Evolutionary conservation across 805 yeast species (phyloP).

Genomic region (Lipomyces oligophaga): DNA sequence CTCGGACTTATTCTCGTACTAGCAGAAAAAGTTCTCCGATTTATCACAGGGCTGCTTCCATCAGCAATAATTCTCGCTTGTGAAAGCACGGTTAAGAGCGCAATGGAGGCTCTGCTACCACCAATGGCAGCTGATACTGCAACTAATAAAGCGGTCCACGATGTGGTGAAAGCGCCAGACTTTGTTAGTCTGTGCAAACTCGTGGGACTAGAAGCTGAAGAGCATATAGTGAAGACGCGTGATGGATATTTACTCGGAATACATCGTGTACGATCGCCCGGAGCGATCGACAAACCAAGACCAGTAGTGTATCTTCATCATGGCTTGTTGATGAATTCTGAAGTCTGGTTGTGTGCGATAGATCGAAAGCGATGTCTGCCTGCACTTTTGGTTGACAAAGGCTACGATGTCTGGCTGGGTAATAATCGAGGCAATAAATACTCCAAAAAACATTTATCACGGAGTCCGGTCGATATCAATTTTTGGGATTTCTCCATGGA

Average conservation of each 20-base stretch:
- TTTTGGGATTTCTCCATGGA: constrained; percentile 93
- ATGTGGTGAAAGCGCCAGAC: constrained; percentile 46
- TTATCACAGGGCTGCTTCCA: constrained; percentile 36
- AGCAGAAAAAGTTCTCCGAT: constrained; percentile 34
- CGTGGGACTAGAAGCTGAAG: constrained; percentile 69
- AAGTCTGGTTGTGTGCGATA: constrained; percentile 62
- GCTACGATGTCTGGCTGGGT: constrained; percentile 83
- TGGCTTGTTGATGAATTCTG: constrained; percentile 85
- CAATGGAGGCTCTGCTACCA: constrained; percentile 18
- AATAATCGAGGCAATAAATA: constrained; percentile 92
- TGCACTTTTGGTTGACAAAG: constrained; percentile 67
- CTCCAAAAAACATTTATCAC: constrained; percentile 67
- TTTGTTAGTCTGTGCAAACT: constrained; percentile 64
- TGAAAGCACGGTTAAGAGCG: constrained; percentile 22
- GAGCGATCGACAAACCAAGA: constrained; percentile 8
- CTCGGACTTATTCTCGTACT: constrained; percentile 36
- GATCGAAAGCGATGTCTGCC: constrained; percentile 60
- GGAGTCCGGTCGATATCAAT: constrained; percentile 43
- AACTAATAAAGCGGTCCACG: constrained; percentile 31
- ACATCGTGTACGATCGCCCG: constrained; percentile 38
- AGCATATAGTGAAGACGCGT: constrained; percentile 54
- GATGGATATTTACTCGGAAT: constrained; percentile 25
- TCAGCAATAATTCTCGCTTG: constrained; percentile 30
- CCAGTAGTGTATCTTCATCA: constrained; percentile 80
- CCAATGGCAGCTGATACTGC: too few relatives aligned